phyloP scores from a whole-genome alignment of 345 rosid genomes.

The Mercurialis annua region DNA sequence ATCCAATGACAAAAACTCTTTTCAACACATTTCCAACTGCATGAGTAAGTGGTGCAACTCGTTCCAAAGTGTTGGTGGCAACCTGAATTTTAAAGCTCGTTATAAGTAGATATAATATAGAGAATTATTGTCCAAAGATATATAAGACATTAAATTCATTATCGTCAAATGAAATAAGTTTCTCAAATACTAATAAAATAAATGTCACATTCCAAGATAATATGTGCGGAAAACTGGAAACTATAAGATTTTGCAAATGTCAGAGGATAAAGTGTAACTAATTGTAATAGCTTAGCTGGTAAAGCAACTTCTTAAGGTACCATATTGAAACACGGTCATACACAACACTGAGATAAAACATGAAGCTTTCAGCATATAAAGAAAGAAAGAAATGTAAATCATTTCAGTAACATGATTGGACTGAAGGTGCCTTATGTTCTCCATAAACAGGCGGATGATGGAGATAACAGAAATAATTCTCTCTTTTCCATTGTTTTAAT shows the following conservation, averaged over 20 bases:
- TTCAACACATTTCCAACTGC: constrained; percentile 55
- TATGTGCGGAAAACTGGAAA: neutral
- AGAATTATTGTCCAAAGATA: neutral
- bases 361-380: neutral
- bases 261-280: neutral
- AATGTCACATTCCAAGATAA: neutral
- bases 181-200: neutral
- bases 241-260: neutral
- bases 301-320: neutral
- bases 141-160: neutral
- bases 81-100: constrained; percentile 34
- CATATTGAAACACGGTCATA: neutral
- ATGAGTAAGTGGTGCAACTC: constrained; percentile 53
- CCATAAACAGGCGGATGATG: too few species aligned
- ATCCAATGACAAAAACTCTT: constrained; percentile 50
- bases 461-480: too few species aligned
- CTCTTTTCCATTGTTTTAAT: neutral
- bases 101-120: neutral
- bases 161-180: neutral
- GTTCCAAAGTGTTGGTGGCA: constrained; percentile 50
- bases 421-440: too few species aligned
- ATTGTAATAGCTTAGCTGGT: neutral
- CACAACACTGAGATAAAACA: neutral
- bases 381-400: neutral
- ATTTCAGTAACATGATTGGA: too few species aligned